A percentile compares a stretch with the other conserved stretches of the same genome.
phyloP scores from a whole-genome alignment of 2,329 filamentous ascomycete species.

The Fusarium sarcochroum region DNA sequence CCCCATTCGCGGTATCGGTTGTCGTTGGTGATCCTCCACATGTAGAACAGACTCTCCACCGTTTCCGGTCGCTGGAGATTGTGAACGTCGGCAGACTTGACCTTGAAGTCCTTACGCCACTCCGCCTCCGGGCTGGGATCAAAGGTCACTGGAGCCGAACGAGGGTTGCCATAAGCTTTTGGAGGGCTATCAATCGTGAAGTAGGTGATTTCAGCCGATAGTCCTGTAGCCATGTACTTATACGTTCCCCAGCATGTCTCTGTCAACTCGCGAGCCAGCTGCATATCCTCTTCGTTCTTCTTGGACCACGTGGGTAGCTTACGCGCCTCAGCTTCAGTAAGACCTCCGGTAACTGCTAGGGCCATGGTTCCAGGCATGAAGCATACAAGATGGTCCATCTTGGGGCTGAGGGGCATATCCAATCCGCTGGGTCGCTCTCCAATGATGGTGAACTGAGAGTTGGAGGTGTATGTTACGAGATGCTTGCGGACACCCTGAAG shows the following conservation, averaged over 20 bases:
- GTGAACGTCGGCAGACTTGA: conserved; percentile 87
- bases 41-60: conserved; percentile 96
- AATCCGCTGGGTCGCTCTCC: conserved; percentile 87
- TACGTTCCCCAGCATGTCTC: conserved; percentile 99
- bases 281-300: conserved; percentile 88
- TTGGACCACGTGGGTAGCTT: conserved; percentile 80
- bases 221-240: conserved; percentile 86
- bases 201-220: conserved; percentile 95
- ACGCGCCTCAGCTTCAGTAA: conserved; percentile 80
- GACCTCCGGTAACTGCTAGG: conserved; percentile 84
- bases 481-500: conserved; percentile 90
- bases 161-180: conserved; percentile 66
- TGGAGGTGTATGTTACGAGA: conserved; percentile 88
- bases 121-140: conserved; percentile 66
- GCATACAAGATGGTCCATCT: conserved; percentile 98
- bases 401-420: conserved; percentile 75
- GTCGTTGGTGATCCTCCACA: conserved; percentile 98
- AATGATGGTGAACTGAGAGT: conserved; percentile 87
- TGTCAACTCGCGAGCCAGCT: conserved; percentile 89
- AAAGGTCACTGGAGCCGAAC: conserved; percentile 64
- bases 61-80: conserved; percentile 97
- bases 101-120: conserved; percentile 84
- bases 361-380: conserved; percentile 98
- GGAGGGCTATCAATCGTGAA: conserved; percentile 83
- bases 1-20: conserved; percentile 93